Base-by-base conservation (phyloP, 2,329 filamentous ascomycete genomes). In the Aureobasidium lini region DNA sequence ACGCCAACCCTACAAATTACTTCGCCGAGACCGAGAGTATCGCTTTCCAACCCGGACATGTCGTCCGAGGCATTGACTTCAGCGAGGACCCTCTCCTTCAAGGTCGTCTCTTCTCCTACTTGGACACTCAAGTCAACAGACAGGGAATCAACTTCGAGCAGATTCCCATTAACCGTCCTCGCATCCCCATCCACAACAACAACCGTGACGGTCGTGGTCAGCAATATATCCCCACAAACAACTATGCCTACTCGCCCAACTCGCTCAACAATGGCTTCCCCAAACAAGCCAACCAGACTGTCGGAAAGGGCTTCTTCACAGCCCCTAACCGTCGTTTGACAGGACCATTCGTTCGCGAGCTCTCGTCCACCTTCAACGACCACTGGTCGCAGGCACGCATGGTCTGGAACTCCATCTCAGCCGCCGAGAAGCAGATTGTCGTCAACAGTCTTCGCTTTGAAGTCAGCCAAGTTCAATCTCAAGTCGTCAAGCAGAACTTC, bases 201-300 rank as follows among this genome's bases (percentile, higher is more conserved):
- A 69, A 76, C 63, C 73, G 76, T 9, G 75, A 78, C 59, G 76
- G 76, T 18, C 28, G 36, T 18, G 46, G 44, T 31, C 57, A 59
- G 18, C 23, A 42, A 11, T 59, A 79, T 3, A 90, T 92, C 62
- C 82, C 80, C 15, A 85, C 84, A 66, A 84, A 87, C 46, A 84
- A 79, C 1, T 81, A 86, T 64, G 90, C 89, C 72, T 90, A 90
- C 73, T 89, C 84, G 83, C 87, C 87, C 1, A 90, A 90, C 72
- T 80, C 86, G 1, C 83, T 82, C 64, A 78, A 82, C 1, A 75
- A 78, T 1, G 76, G 80, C 11, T 85, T 85, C 0, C 85, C 88
- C 75, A 6, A 87, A 87, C 1, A 83, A 87, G 68, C 91, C 91
- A 75, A 75, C 79, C 31, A 83, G 88, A 13, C 75, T 82, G 8